Evolutionary conservation across 352 stramenopile genomes (phyloP), one percentile per base, ranked within the genome.

Genomic region (Bremia lactucae): DNA sequence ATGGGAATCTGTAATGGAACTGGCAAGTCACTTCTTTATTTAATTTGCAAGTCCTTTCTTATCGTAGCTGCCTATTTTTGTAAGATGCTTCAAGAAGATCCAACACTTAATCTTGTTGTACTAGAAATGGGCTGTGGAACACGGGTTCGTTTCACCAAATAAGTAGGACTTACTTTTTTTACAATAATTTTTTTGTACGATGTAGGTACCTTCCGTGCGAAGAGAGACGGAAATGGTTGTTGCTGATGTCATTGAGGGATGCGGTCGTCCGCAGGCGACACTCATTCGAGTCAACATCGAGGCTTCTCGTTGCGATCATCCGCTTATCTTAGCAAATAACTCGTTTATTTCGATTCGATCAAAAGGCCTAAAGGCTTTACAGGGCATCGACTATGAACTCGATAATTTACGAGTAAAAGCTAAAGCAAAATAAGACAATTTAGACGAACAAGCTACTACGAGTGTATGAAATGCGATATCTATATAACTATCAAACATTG

Each of bases 81-180:
- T 18, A 31, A 92, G 79, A 82, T 87, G 59, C 58, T 92, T 10
- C 36, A 87, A 24, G 55, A 83, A 6, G 49, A 89, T 38, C 60
- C 72, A 11, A 55, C 50, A 1, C 42, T 83, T 15, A 70, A 65
- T 9, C 54, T 92, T 2, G 76, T 89, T 5, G 72, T 92, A 15
- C 60, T 92, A 14, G 80, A 92, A 42, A 92, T 92, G 18, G 80
- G 80, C 26, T 92, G 80, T 36, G 80, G 80, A 41, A 81, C 63
- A 16, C 59, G 72, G 42, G 75, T 87, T 63, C 34, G 62, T 49
- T 22, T 16, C 11, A 31, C 22, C n/a, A 8, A 6, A 49, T 5
- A 13, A 31, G 13, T 13, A 29, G 9, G 18, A 8, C 2, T 10
- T 35, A 23, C 11, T n/a, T 22, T 37, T 13, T n/a, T 14, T 33